phyloP scores from a whole-genome alignment of 2,329 filamentous ascomycete genomes.

The Xylaria hypoxylon region DNA sequence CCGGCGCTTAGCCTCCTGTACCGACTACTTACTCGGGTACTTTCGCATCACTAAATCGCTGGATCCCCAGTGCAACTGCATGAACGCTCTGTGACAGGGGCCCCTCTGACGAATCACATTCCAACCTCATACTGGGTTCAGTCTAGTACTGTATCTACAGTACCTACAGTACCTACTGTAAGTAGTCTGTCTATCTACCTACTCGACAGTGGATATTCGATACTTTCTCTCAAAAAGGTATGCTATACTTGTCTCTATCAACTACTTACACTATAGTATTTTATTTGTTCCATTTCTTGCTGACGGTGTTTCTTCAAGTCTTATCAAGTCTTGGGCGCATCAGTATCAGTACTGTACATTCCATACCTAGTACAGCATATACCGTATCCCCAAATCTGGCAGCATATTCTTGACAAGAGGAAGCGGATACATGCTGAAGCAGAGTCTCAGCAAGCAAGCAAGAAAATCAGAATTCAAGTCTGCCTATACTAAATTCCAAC shows the following conservation, averaged over 20 bases:
- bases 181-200: neutral
- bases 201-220: slow-evolving; percentile 10
- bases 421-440: slow-evolving; percentile 5
- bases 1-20: slow-evolving; percentile 47
- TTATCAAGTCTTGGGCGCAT: neutral
- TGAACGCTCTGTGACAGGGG: slow-evolving; percentile 32
- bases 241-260: neutral
- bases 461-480: neutral
- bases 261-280: too few species aligned
- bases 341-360: neutral
- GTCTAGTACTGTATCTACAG: too few species aligned
- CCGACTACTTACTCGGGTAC: slow-evolving; percentile 12
- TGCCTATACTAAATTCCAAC: neutral
- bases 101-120: slow-evolving; percentile 40
- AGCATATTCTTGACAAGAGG: slow-evolving; percentile 6
- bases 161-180: too few species aligned
- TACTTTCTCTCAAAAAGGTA: slow-evolving; percentile 7
- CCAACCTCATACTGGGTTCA: neutral
- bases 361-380: neutral
- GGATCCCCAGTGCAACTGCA: slow-evolving; percentile 35
- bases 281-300: neutral
- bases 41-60: slow-evolving; percentile 27
- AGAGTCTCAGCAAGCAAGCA: neutral
- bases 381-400: slow-evolving; percentile 2
- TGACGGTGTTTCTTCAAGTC: slow-evolving; percentile 8